These are phyloP conservation scores for Daedaleopsis sinensis DNA, from an alignment of 768 basidiomycete species.

Conservation along the genomic window DNA sequence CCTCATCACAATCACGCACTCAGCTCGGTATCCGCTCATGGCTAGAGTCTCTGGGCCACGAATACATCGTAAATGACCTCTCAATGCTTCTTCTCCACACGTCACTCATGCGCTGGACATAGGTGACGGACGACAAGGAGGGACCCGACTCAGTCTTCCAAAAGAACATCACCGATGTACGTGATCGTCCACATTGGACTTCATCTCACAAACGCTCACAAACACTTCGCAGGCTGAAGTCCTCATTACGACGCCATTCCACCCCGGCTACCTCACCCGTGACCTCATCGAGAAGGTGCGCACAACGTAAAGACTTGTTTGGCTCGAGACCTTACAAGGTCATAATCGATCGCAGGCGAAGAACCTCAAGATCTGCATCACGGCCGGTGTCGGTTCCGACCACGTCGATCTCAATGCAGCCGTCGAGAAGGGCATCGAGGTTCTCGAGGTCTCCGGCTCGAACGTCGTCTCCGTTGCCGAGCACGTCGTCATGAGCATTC, in stretches of 20 bases:
- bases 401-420: constrained; percentile 90
- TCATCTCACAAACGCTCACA: not conserved
- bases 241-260: constrained; percentile 84
- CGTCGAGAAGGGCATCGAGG: constrained; percentile 78
- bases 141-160: constrained; percentile 81
- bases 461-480: constrained; percentile 93
- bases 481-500: constrained; percentile 89
- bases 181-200: constrained; percentile 26
- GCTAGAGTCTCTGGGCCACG: constrained; percentile 73
- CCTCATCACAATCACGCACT: not conserved
- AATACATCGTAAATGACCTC: constrained; percentile 57
- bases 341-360: constrained; percentile 47
- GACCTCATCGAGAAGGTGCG: constrained; percentile 63
- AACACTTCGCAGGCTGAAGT: constrained; percentile 61
- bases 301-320: not conserved
- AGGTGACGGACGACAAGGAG: constrained; percentile 85
- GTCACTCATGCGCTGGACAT: not conserved
- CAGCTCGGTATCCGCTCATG: constrained; percentile 76
- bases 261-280: constrained; percentile 80
- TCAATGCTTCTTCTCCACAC: not conserved
- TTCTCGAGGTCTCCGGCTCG: constrained; percentile 71
- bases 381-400: constrained; percentile 90
- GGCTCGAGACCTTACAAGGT: not conserved
- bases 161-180: constrained; percentile 78
- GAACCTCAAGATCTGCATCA: constrained; percentile 88